A percentile compares a stretch with the other conserved stretches of the same genome.
These are phyloP conservation scores for Kazachstania sp. DNA, from an alignment of 1,139 yeast species.

Conservation along the genomic window DNA sequence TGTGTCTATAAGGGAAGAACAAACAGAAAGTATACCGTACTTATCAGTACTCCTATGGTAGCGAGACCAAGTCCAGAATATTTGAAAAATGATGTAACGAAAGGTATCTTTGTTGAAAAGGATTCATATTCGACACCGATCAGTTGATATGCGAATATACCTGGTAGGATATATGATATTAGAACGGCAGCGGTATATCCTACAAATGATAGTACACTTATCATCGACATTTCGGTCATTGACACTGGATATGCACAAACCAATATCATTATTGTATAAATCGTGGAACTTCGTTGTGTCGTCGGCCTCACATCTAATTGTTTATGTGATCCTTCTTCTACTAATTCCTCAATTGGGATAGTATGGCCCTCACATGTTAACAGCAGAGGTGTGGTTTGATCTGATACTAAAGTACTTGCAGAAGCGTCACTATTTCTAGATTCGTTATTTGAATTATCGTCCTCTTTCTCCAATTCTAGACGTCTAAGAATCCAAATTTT, in stretches of 20 bases:
- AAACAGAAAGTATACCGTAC: background rate
- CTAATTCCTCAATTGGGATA: slow-evolving; percentile 21
- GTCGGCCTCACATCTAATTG: slow-evolving; percentile 15
- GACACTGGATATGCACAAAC: slow-evolving; percentile 63
- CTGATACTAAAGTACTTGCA: background rate
- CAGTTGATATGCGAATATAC: slow-evolving; percentile 72
- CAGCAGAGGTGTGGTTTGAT: slow-evolving; percentile 7
- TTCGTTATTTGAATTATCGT: background rate
- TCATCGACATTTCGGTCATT: slow-evolving; percentile 65
- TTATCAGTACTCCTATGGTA: slow-evolving; percentile 49
- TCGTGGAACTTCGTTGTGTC: slow-evolving; percentile 38
- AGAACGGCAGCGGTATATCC: slow-evolving; percentile 95
- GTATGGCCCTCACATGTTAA: slow-evolving; percentile 2
- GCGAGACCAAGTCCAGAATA: slow-evolving; percentile 53
- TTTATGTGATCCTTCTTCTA: slow-evolving; percentile 28
- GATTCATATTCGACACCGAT: slow-evolving; percentile 39
- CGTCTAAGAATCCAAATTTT: slow-evolving; percentile 34
- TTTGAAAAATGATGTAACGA: slow-evolving; percentile 40
- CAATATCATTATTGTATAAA: slow-evolving; percentile 57
- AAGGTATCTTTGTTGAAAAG: slow-evolving; percentile 28
- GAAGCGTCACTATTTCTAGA: slow-evolving; percentile 4
- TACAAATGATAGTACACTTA: slow-evolving; percentile 78
- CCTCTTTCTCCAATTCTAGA: background rate
- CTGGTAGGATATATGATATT: slow-evolving; percentile 87
- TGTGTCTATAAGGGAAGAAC: background rate